These are phyloP conservation scores for Quercus rubra DNA, from an alignment of 306 rosid genomes.

Conservation along the genomic window DNA sequence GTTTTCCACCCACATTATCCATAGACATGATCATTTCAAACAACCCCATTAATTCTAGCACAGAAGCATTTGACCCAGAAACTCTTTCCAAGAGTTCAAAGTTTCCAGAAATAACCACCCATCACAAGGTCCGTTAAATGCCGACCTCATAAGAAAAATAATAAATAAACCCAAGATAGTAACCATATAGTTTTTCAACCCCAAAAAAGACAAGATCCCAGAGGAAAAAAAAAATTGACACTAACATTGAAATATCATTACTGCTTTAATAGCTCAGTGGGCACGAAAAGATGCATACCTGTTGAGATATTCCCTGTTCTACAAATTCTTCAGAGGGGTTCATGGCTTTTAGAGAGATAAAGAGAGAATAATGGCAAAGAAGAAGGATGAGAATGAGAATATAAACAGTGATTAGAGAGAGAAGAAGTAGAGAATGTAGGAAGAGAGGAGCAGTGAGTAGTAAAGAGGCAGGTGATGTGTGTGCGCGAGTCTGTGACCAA, in stretches of 20 bases:
- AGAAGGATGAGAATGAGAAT: slow-evolving; percentile 35
- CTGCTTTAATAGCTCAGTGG: slow-evolving; percentile 4
- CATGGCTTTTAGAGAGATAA: slow-evolving; percentile 36
- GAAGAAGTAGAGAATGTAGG: slow-evolving; percentile 16
- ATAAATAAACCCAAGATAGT: no score
- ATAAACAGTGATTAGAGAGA: slow-evolving; percentile 23
- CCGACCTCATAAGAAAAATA: no score
- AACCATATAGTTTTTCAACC: no score
- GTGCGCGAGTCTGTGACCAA: slow-evolving; percentile 7
- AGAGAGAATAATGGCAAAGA: slow-evolving; percentile 6
- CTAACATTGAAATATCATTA: background rate
- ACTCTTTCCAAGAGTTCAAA: background rate
- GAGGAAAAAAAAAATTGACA: background rate
- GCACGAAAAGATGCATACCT: slow-evolving; percentile 34
- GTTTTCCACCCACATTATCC: background rate
- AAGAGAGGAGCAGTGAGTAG: slow-evolving; percentile 24
- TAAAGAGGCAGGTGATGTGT: slow-evolving; percentile 42
- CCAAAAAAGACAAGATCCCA: no score
- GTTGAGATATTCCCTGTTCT: slow-evolving; percentile 56
- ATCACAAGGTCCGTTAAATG: no score
- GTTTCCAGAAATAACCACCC: no score
- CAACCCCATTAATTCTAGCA: background rate
- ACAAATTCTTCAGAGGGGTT: slow-evolving; percentile 59
- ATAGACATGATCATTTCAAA: background rate
- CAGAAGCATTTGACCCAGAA: background rate